A percentile compares a stretch with the other conserved stretches of the same genome.
Conservation (phyloP, 768 basidiomycete species). For the Russula emetica region DNA sequence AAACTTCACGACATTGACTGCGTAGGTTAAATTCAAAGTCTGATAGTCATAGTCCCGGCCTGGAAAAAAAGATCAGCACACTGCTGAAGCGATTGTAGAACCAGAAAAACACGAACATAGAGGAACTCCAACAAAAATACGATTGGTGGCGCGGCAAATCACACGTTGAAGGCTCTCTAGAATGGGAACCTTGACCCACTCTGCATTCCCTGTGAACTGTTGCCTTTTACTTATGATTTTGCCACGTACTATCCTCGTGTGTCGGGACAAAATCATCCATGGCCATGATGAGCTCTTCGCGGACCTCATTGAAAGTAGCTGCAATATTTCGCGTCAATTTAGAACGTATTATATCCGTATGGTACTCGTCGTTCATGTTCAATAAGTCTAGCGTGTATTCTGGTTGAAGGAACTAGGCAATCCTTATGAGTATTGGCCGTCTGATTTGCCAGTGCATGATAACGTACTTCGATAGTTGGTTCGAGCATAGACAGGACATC, state of each 20-base stretch:
- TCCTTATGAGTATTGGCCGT: neutral
- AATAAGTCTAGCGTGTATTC: neutral
- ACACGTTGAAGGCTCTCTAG: constrained; percentile 27
- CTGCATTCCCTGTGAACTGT: constrained; percentile 26
- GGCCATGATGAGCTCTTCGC: neutral
- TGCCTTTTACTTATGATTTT: neutral
- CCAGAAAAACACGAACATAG: constrained; percentile 32
- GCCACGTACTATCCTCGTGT: neutral
- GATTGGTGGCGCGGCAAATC: neutral
- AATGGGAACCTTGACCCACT: constrained; percentile 36
- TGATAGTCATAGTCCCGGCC: constrained; percentile 42
- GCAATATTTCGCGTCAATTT: constrained; percentile 11
- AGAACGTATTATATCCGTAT: neutral
- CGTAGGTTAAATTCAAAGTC: constrained; percentile 29
- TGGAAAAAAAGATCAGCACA: constrained; percentile 25
- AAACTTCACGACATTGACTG: constrained; percentile 36
- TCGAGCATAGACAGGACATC: neutral
- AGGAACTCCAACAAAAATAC: constrained; percentile 38
- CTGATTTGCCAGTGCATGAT: neutral
- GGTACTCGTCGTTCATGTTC: neutral
- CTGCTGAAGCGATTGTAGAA: neutral
- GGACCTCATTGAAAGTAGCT: neutral
- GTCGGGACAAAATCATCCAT: neutral
- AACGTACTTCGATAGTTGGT: neutral
- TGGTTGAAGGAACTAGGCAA: neutral